phyloP scores from a whole-genome alignment of 306 rosid genomes.

The Inga oerstediana region DNA sequence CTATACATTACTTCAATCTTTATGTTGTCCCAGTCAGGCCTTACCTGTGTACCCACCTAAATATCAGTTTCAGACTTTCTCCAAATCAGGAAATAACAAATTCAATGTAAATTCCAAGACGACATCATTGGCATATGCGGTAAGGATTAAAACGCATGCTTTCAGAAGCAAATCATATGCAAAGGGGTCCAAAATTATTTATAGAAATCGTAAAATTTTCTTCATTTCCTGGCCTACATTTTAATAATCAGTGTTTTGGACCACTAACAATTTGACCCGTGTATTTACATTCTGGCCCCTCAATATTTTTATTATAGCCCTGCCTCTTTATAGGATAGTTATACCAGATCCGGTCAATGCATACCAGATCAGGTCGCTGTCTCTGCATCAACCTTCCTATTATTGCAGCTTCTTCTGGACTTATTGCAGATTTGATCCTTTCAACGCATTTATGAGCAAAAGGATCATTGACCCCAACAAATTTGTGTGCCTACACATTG shows the following conservation, averaged over 20 bases:
- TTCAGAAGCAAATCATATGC: not conserved
- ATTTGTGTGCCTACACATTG: conserved; percentile 70
- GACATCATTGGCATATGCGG: not conserved
- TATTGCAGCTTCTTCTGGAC: conserved; percentile 94
- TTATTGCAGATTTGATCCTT: conserved; percentile 71
- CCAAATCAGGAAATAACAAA: not conserved
- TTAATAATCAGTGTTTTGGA: not conserved
- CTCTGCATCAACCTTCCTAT: conserved; percentile 85
- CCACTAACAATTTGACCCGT: not conserved
- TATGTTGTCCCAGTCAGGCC: conserved; percentile 78
- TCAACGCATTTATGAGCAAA: conserved; percentile 62
- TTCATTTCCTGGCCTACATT: not conserved
- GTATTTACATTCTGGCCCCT: not conserved
- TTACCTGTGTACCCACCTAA: conserved; percentile 53
- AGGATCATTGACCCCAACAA: conserved; percentile 68
- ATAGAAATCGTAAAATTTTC: not conserved
- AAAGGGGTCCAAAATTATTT: not conserved
- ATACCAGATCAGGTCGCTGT: conserved; percentile 71
- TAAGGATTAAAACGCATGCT: not conserved
- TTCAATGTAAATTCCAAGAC: not conserved
- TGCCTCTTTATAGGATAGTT: not conserved
- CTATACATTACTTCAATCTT: conserved; percentile 84
- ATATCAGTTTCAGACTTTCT: not conserved
- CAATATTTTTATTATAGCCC: not conserved
- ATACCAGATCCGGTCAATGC: conserved; percentile 61